Evolutionary conservation across 2,329 filamentous ascomycete species (phyloP), one percentile per base, ranked within the genome.

Genomic region (Orbilia brochopaga): DNA sequence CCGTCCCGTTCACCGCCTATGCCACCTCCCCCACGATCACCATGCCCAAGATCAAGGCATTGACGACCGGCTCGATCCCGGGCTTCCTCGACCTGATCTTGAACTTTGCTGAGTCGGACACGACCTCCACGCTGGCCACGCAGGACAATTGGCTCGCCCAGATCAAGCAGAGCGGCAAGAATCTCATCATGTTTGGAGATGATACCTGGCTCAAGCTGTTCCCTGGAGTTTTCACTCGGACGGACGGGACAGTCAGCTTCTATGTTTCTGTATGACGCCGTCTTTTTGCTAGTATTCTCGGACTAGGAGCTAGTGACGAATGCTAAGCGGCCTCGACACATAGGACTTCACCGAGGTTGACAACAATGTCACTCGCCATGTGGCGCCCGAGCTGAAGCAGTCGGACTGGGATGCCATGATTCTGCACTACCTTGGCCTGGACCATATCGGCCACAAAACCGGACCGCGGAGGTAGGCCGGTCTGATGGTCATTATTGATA

Each of bases 161-260:
- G 82, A 87, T 99, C 81, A 93, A 88, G 79, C 87, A 87, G 37
- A 89, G 87, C 76, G 81, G 83, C 23, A 91, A 90, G 19, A 92
- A 90, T 77, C 83, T 97, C 73, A 83, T 97, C 78, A 94, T 99
- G 88, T 97, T 94, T 78, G 94, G 94, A 54, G 94, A 99, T 78
- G 94, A 99, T 79, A 99, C 94, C 19, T 99, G 94, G 95, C 82
- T 99, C 76, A 97, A 97, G 81, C 83, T 99, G 13, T 99, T 99
- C 77, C 94, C 94, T 0, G 87, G 85, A 15, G 91, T 89, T 53
- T 99, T 99, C 81, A 87, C 88, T 75, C 87, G 92, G 44, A 84
- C 87, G 56, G 95, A 99, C 80, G 94, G 95, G 53, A 99, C 94
- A 1, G 92, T 92, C 64, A 97, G 93, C 81, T 99, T 99, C 80